Base-by-base conservation (phyloP, 805 yeast genomes). In the Saccharomycopsis sp. region DNA sequence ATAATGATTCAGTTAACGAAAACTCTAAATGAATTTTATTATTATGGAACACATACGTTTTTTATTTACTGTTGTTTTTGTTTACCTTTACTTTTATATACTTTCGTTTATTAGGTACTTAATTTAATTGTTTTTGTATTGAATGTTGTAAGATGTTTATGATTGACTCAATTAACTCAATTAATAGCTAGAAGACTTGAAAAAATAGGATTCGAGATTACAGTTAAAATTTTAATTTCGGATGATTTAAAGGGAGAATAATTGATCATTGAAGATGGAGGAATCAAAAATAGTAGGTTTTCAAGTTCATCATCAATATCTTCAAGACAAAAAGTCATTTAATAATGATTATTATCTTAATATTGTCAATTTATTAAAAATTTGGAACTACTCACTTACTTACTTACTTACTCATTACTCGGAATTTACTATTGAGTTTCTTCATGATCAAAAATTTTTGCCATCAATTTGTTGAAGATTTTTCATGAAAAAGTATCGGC, bases 401-500 rank as follows among this genome's bases (percentile, higher is more conserved):
- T 66, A 65, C 36, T 46, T 71, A 23, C 49, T 67, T 14, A 63
- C 64, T 34, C 12, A 19, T n/a, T n/a, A n/a, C n/a, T 69, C 55
- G 45, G 58, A 69, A 26, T 53, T 59, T 4, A 61, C 65, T 3
- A 60, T 63, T 39, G 59, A 64, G 20, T 66, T 64, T 48, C 55
- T 70, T 32, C 60, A 62, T 21, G 60, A 62, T 25, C 68, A 68
- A 49, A 47, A 63, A 12, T 57, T 64, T 9, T 45, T 72, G 4
- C 73, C 3, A 51, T 70, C 3, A 45, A 52, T 0, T 52, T 73
- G 10, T 59, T 74, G 26, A 48, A 63, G 13, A 49, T 55, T 1
- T 55, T 71, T 4, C 76, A 73, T 31, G 54, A 55, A 8, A 63
- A 64, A 29, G 60, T 70, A 2, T 54, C 55, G 42, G 48, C 49